Evolutionary conservation across 164 flowering plant genomes (phyloP), one percentile per base, ranked within the genome.

Genomic region (Hamamelis virginiana): DNA sequence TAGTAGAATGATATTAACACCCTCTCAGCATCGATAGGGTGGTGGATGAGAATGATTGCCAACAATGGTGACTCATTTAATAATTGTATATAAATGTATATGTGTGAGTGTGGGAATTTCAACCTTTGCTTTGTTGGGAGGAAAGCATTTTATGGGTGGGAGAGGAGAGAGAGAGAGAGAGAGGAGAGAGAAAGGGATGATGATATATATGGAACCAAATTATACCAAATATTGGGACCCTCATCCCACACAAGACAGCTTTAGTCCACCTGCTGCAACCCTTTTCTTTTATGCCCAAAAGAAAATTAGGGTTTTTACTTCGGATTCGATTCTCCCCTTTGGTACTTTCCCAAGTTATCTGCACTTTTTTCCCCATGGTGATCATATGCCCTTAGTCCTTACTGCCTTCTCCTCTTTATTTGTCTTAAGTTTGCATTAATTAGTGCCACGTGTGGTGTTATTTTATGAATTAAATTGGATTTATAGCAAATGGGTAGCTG

Each of bases 261-360:
- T 75, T 67, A 70, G 27, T 19, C 73, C 77, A 69, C 78, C 69
- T 15, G 14, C 47, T 22, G 0, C 47, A 2, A 6, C 6, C 6
- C 22, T 57, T 38, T 23, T 50, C 51, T 69, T 55, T 43, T 14
- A 14, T 58, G 45, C 56, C 63, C 45, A 8, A 22, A 12, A 0
- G 13, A 18, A 3, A n/a, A n/a, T n/a, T 23, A 3, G 19, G 4
- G 13, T 26, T 69, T 59, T 52, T 58, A 68, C 75, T 41, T 72
- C 26, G 72, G 75, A 71, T 76, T 68, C 75, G 61, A 71, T 65
- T 69, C 69, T 69, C 69, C 51, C 56, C 61, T 67, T 67, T 61
- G 71, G 71, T 62, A 66, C 67, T 72, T 67, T 38, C 57, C 62
- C 62, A 67, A 73, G 55, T 62, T 59, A 46, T 65, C 50, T 19